A percentile compares a stretch with the other conserved stretches of the same genome.
Evolutionary conservation across 2,329 filamentous ascomycete genomes (phyloP).

Genomic region (Neonectria magnoliae): DNA sequence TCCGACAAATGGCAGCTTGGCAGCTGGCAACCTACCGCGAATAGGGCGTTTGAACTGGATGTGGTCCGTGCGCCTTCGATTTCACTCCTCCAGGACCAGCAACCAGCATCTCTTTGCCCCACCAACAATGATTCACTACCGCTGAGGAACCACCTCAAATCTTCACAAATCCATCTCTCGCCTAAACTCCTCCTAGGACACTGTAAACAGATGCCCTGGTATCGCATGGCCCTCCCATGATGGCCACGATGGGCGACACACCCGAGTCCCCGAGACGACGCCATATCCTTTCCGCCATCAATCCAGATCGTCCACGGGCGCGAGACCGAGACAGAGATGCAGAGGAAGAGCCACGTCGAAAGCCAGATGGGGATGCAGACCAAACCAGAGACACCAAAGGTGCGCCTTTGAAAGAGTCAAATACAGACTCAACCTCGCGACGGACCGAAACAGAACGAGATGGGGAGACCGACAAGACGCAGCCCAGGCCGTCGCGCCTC

Average conservation of each 20-base stretch:
- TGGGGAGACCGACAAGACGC: conserved; percentile 35
- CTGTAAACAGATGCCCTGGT: conserved; percentile 20
- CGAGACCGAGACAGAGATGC: conserved; percentile 16
- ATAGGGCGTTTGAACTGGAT: not conserved
- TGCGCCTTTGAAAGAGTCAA: not conserved
- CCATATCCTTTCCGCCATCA: conserved; percentile 62
- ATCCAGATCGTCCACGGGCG: conserved; percentile 42
- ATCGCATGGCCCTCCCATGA: conserved; percentile 42
- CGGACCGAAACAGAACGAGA: conserved; percentile 15
- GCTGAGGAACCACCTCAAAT: not conserved
- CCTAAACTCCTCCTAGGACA: not conserved
- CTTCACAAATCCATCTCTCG: not conserved
- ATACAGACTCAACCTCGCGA: not conserved
- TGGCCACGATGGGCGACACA: conserved; percentile 50
- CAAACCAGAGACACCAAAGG: conserved; percentile 4
- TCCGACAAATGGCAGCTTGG: not conserved
- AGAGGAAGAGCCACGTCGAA: conserved; percentile 2
- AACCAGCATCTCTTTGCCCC: not conserved
- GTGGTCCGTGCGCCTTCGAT: not conserved
- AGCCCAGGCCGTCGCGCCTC: conserved; percentile 46
- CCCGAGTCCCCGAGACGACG: conserved; percentile 53
- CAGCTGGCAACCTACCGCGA: not conserved
- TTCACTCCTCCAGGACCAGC: not conserved
- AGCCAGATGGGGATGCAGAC: conserved; percentile 1
- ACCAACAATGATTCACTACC: not conserved